Conservation (phyloP, 768 basidiomycete genomes). For the Butyriboletus loyo region DNA sequence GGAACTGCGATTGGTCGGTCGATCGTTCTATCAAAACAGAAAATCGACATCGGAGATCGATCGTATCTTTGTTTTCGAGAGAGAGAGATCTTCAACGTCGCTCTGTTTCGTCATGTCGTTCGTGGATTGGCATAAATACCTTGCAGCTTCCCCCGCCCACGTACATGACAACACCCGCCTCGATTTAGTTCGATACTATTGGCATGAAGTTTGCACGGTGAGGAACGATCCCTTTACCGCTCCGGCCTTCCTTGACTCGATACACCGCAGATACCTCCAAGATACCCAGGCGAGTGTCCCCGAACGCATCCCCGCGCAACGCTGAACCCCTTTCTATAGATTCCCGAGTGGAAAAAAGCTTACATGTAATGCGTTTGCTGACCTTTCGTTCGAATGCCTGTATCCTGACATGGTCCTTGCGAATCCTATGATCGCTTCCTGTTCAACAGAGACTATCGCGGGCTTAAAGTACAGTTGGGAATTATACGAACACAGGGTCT, state of each 20-base stretch:
- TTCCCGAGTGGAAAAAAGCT: conserved; percentile 52
- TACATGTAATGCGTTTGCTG: conserved; percentile 19
- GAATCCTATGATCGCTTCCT: neutral
- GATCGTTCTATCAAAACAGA: neutral
- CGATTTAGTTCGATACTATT: too few relatives aligned
- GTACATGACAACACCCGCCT: neutral
- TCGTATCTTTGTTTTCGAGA: neutral
- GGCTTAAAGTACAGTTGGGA: conserved; percentile 69
- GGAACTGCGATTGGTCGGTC: too few relatives aligned
- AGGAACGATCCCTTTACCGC: conserved; percentile 7
- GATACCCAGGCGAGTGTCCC: conserved; percentile 55
- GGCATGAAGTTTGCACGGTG: conserved; percentile 69
- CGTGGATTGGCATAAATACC: conserved; percentile 1
- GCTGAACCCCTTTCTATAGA: conserved; percentile 37
- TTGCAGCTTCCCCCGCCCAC: neutral
- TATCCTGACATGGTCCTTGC: neutral
- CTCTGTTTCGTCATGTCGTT: neutral
- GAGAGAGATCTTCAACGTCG: neutral
- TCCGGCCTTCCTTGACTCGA: neutral
- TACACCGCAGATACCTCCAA: conserved; percentile 52
- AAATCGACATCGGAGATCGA: neutral
- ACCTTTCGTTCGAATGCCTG: neutral
- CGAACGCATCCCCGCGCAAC: neutral
- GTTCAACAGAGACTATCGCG: conserved; percentile 60
- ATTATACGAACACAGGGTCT: conserved; percentile 41